Evolutionary conservation across 202 grass and related monocot genomes (phyloP), one percentile per base, ranked within the genome.

Genomic region (Hordeum pubiflorum): DNA sequence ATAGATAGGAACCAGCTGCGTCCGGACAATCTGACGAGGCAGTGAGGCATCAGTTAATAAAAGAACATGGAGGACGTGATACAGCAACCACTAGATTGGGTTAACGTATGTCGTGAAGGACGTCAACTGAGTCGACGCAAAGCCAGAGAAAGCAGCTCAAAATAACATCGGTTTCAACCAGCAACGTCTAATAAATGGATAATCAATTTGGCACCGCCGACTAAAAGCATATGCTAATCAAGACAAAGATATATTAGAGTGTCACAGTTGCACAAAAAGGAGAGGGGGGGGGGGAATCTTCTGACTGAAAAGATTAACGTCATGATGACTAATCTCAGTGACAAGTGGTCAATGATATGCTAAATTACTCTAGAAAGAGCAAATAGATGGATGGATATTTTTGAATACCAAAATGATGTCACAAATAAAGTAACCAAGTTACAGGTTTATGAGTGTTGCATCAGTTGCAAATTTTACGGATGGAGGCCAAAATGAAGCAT

Each of bases 51-150:
- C 50, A 86, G 68, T 61, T 41, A 82, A 69, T 68, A 61, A 85
- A 85, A 58, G 54, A 78, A 65, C 24, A 57, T 33, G 31, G 39
- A 59, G n/a, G 37, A 38, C 61, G 59, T 78, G 74, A 82, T 54
- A 72, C 58, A 82, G 27, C 66, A 79, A 69, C 62, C 74, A 86
- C 83, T 73, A 3, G 26, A 73, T 82, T 55, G 15, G 74, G 77
- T 70, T 79, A 79, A 86, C 33, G 34, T 27, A 58, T 21, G 68
- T 11, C 12, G 39, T 20, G 18, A 44, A 63, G 32, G 32, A 81
- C 71, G 57, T 77, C 59, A 82, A 59, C 76, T 26, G 44, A 44
- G 54, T 24, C 22, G 60, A 78, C 40, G 79, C 32, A 18, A 86
- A 56, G 59, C 79, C 48, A 69, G 29, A 79, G 18, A 86, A 79